Conservation (phyloP, 2,329 filamentous ascomycete genomes). For the Pseudopithomyces maydicus region DNA sequence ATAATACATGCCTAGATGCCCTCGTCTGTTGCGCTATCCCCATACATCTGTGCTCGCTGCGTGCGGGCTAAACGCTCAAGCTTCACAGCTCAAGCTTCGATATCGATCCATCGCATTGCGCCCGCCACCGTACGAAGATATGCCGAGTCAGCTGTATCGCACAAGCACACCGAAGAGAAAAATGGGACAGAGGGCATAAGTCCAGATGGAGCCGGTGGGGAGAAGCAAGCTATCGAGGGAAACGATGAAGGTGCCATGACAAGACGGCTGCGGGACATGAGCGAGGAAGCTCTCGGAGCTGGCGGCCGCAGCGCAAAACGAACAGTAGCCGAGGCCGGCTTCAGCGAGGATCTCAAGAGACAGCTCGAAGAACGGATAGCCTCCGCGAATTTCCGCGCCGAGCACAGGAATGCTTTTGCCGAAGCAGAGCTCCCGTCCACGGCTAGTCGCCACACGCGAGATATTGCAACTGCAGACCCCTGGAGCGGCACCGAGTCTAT, state of each 20-base stretch:
- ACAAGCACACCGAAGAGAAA: conserved; percentile 14
- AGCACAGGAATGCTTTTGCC: conserved; percentile 60
- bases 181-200: background rate
- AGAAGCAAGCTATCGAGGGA: conserved; percentile 12
- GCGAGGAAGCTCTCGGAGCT: conserved; percentile 61
- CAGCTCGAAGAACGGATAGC: conserved; percentile 64
- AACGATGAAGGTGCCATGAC: conserved; percentile 61
- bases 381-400: conserved; percentile 58
- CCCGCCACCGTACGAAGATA: conserved; percentile 22
- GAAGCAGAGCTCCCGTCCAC: conserved; percentile 60
- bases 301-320: conserved; percentile 61
- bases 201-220: background rate
- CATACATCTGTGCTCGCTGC: conserved; percentile 47
- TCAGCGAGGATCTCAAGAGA: conserved; percentile 64
- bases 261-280: conserved; percentile 63
- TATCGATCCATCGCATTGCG: conserved; percentile 13
- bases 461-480: conserved; percentile 68
- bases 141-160: conserved; percentile 25
- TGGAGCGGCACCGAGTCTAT: conserved; percentile 81
- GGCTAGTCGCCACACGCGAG: conserved; percentile 71
- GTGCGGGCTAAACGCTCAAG: conserved; percentile 38
- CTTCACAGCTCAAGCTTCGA: conserved; percentile 8
- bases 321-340: conserved; percentile 65
- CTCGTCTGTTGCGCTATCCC: conserved; percentile 20
- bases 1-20: conserved; percentile 32